Evolutionary conservation across 495 filamentous ascomycete genomes (phyloP).

Genomic region (Daldinia bambusicola): DNA sequence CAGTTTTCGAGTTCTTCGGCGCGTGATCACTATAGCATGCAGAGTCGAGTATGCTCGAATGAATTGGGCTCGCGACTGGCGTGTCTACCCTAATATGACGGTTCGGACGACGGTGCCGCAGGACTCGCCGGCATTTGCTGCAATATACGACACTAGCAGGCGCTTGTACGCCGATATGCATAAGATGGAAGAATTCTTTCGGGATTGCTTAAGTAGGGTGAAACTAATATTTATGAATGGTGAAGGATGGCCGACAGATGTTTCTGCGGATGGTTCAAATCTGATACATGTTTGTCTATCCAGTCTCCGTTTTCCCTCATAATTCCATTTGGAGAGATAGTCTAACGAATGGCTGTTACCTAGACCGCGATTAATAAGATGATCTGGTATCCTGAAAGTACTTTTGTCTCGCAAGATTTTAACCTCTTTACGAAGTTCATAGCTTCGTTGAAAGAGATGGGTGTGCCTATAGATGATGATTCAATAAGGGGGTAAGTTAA

Average conservation of each 20-base stretch:
- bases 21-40: constrained; percentile 1
- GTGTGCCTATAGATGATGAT: constrained; percentile 9
- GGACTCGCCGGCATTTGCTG: constrained; percentile 4
- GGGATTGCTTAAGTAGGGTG: constrained; percentile 5
- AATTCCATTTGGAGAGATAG: too few relatives aligned
- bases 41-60: constrained; percentile 8
- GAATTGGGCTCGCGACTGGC: constrained; percentile 13
- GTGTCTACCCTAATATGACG: constrained; percentile 21
- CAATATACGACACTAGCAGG: neutral
- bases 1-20: constrained; percentile 2
- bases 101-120: constrained; percentile 1
- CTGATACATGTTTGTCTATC: constrained; percentile 15
- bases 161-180: neutral
- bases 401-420: too few relatives aligned
- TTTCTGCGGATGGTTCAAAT: neutral
- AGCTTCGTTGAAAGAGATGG: constrained; percentile 20
- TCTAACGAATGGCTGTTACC: neutral
- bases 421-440: too few relatives aligned
- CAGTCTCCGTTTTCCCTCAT: neutral
- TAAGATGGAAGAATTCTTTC: neutral
- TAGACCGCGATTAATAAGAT: too few relatives aligned
- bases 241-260: constrained; percentile 26
- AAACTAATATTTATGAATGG: constrained; percentile 11
- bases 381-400: too few relatives aligned
- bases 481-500: neutral